Evolutionary conservation across 2,329 filamentous ascomycete genomes (phyloP), one percentile per base, ranked within the genome.

Genomic region (Microdochium trichocladiopsis): DNA sequence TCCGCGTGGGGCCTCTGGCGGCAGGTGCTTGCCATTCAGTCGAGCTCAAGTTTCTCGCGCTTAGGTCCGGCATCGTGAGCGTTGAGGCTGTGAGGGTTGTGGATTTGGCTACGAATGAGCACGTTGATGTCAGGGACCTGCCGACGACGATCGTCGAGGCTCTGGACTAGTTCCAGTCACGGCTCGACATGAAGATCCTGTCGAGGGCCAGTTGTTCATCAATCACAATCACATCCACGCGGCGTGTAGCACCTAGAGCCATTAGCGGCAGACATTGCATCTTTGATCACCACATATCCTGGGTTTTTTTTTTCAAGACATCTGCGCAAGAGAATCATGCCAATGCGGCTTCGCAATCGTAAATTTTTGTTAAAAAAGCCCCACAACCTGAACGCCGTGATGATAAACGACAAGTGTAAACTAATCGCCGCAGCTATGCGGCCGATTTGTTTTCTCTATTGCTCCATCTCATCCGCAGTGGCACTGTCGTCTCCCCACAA

Each of bases 61-160:
- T 91, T 50, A 72, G 73, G 51, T 75, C 80, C 48, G 89, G 88
- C 1, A 77, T 89, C 28, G 75, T 89, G 25, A 77, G 78, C n/a
- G 67, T 93, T 2, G 88, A 92, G 59, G 84, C 84, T 2, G 75
- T 93, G 21, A 75, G 87, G 49, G 80, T 93, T 1, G 76, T 92
- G 3, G 89, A 94, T 65, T 65, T 93, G 54, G 80, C 75, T 22
- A 87, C 82, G 31, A 84, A 89, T 61, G 87, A 92, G 69, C 86
- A 88, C 62, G 84, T 89, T 3, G 88, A 93, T 66, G 83, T 92
- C 51, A 78, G 81, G 55, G 86, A 93, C 55, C 65, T 94, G 57
- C 89, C 89, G 0, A 83, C 79, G 47, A 81, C 90, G 59, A 69
- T 90, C 51, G 76, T 86, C 16, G 69, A 73, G 53, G n/a, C n/a